phyloP scores from a whole-genome alignment of 2,329 filamentous ascomycete genomes.

The Botrytis paeoniae region DNA sequence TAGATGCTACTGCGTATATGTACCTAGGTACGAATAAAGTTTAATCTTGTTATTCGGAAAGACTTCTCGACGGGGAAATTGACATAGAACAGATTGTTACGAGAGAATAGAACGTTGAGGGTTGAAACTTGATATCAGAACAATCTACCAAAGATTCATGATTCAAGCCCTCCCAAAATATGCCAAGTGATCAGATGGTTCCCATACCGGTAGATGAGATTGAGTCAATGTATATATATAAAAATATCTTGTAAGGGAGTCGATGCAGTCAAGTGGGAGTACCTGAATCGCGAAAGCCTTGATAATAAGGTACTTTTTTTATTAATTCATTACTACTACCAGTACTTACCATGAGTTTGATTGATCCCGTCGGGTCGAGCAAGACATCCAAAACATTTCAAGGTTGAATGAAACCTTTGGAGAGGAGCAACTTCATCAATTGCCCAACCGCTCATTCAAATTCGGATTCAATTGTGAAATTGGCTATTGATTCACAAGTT shows the following conservation, averaged over 20 bases:
- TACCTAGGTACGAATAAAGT: neutral
- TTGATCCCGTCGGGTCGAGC: neutral
- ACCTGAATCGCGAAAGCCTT: neutral
- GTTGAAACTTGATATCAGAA: neutral
- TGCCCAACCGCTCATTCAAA: constrained; percentile 1
- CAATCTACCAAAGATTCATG: neutral
- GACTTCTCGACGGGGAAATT: neutral
- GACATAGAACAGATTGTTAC: neutral
- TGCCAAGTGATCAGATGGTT: neutral
- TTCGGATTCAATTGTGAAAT: constrained; percentile 4
- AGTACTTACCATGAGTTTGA: neutral
- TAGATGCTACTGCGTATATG: neutral
- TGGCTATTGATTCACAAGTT: constrained; percentile 8
- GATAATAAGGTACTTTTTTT: neutral
- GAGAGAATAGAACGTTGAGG: neutral
- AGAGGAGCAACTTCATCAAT: constrained; percentile 7
- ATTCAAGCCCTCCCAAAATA: neutral
- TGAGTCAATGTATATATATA: neutral
- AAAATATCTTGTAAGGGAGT: neutral
- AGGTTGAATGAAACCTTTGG: constrained; percentile 10
- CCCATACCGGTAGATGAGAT: neutral
- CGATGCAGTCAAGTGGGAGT: neutral
- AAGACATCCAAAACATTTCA: constrained; percentile 12
- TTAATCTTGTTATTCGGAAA: neutral
- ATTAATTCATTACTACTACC: too few species aligned